Base-by-base conservation (phyloP, 805 yeast species). In the Wickerhamiella australiensis region DNA sequence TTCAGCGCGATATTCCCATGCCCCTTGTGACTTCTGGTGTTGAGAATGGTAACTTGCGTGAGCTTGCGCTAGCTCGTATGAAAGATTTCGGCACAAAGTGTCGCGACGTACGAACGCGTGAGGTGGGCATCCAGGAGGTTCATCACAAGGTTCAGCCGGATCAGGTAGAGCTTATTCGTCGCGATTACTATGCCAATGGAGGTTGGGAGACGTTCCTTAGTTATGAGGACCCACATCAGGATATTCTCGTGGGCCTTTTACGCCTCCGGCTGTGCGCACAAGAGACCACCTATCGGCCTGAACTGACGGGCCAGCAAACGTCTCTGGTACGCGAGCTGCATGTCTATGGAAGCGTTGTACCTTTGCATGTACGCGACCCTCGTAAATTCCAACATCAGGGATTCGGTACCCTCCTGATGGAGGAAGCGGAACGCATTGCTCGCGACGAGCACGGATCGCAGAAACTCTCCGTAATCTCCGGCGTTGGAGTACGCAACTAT, bases 371-470 rank as follows among this genome's bases (percentile, higher is more conserved):
- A 3, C 76, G 97, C 57, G 98, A 92, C 67, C 98, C 98, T 42
- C 76, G 95, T 61, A 92, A 92, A 66, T 92, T 92, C 72, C 98
- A 92, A 69, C 98, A 92, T 70, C 98, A 92, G 72, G 98, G 98
- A 18, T 92, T 90, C 64, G 98, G 98, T 55, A 90, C 98, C 5
- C 72, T 92, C 59, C 68, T 92, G 47, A 92, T 92, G 98, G 97
- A 92, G 66, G 98, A 92, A 66, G 98, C 98, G 2, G 97, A 86
- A 60, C 76, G 96, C 56, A 92, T 92, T 53, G 92, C 98, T 1
- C 75, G 79, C 47, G 96, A 87, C 60, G 98, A 92, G 64, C 98
- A 92, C 64, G 95, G 96, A 0, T 82, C 95, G 3, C 71, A 74
- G 47, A 92, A 92, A 69, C 82, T 92, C 33, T 79, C 94, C 63